phyloP scores from a whole-genome alignment of 352 stramenopile species.

The Halophytophthora polymorphica region DNA sequence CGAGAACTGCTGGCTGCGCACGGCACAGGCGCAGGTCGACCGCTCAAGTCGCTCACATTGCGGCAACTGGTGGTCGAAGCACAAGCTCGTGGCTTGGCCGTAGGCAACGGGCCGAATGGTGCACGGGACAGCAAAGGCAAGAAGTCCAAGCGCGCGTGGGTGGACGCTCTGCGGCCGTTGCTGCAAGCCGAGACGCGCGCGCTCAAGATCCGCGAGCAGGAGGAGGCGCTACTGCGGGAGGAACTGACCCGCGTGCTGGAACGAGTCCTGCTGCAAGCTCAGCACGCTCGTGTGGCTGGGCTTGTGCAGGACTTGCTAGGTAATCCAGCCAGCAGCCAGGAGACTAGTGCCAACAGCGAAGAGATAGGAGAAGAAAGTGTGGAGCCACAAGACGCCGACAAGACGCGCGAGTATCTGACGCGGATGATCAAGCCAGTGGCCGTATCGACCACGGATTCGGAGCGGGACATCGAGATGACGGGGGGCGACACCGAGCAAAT shows the following conservation, averaged over 20 bases:
- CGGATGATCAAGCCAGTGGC: constrained; percentile 21
- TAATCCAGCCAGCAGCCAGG: background rate
- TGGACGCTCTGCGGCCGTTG: constrained; percentile 39
- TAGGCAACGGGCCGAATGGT: constrained; percentile 20
- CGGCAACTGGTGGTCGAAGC: constrained; percentile 61
- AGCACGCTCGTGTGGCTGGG: constrained; percentile 19
- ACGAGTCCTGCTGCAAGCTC: constrained; percentile 28
- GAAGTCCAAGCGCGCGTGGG: constrained; percentile 60
- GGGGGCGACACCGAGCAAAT: constrained; percentile 14
- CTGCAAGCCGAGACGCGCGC: constrained; percentile 21
- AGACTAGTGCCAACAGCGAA: no score
- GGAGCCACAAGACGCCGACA: constrained; percentile 21
- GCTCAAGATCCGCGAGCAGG: constrained; percentile 28
- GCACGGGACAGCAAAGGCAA: constrained; percentile 41
- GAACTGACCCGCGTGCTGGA: constrained; percentile 34
- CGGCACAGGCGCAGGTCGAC: constrained; percentile 40
- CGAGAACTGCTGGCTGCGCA: constrained; percentile 51
- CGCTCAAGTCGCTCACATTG: constrained; percentile 54
- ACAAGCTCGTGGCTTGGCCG: constrained; percentile 32
- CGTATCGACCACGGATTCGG: constrained; percentile 11
- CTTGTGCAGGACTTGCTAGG: constrained; percentile 24
- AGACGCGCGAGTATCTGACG: constrained; percentile 17
- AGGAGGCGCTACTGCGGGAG: constrained; percentile 41
- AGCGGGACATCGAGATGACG: constrained; percentile 16
- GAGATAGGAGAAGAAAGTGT: background rate